Evolutionary conservation across 148 eudicot species (phyloP).

Genomic region (Rhododendron griersonianum): DNA sequence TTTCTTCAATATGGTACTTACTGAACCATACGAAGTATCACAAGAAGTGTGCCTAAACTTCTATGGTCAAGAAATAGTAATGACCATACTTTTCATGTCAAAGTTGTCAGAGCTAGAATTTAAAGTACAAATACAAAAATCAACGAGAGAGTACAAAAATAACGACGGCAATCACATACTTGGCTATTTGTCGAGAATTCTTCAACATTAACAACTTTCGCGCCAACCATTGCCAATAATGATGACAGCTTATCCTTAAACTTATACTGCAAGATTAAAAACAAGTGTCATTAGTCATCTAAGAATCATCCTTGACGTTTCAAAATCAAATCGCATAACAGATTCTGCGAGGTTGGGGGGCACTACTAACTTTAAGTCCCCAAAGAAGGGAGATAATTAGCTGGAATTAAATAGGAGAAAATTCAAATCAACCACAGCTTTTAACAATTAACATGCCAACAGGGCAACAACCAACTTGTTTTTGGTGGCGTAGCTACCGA

Average conservation of each 20-base stretch:
- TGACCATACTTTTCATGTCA: not conserved
- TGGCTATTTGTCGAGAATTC: conserved; percentile 46
- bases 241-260: conserved; percentile 52
- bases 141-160: not conserved
- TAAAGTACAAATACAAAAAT: not conserved
- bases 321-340: not conserved
- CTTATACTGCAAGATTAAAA: conserved; percentile 53
- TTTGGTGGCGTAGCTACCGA: not conserved
- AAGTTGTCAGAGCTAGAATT: not conserved
- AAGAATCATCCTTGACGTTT: not conserved
- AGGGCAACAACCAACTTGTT: not conserved
- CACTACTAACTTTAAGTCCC: not conserved
- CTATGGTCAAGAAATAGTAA: not conserved
- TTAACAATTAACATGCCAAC: not conserved
- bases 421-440: not conserved
- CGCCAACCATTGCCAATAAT: conserved; percentile 67
- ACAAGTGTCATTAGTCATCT: not conserved
- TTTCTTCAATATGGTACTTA: not conserved
- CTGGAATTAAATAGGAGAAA: not conserved
- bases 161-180: conserved; percentile 27
- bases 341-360: not conserved
- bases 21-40: not conserved
- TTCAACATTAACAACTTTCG: conserved; percentile 45
- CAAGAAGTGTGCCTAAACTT: not conserved
- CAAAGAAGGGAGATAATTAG: not conserved